Evolutionary conservation across 495 filamentous ascomycete genomes (phyloP).

Genomic region (Penicillium angulare): DNA sequence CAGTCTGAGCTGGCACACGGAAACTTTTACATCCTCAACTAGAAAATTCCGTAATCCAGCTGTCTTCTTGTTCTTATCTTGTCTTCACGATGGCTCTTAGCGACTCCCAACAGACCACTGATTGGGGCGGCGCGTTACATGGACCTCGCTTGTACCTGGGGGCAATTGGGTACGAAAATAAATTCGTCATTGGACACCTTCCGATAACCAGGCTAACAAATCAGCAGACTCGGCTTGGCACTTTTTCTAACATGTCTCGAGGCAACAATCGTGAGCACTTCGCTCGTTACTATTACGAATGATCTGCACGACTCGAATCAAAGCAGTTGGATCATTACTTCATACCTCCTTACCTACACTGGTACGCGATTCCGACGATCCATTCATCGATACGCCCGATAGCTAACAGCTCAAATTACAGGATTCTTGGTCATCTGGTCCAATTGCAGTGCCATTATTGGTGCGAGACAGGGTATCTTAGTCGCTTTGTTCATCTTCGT

Average conservation of each 20-base stretch:
- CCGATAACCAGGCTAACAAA: background rate
- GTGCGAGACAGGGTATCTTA: slow-evolving; percentile 46
- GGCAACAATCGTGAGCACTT: slow-evolving; percentile 58
- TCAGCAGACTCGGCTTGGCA: background rate
- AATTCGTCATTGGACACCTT: no score
- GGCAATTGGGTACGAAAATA: slow-evolving; percentile 2
- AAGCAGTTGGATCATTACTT: slow-evolving; percentile 52
- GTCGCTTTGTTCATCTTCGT: slow-evolving; percentile 51
- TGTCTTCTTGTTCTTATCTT: no score
- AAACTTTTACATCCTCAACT: no score
- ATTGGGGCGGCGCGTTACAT: slow-evolving; percentile 5
- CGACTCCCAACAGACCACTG: background rate
- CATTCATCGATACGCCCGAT: background rate
- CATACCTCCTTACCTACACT: slow-evolving; percentile 54
- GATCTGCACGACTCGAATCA: slow-evolving; percentile 47
- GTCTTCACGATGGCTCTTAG: no score
- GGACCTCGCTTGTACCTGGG: slow-evolving; percentile 3
- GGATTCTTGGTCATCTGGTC: slow-evolving; percentile 57
- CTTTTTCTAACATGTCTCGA: slow-evolving; percentile 59
- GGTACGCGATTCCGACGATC: slow-evolving; percentile 17
- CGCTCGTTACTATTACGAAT: slow-evolving; percentile 53
- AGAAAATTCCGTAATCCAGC: no score
- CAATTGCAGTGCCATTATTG: slow-evolving; percentile 56
- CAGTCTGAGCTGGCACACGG: no score
- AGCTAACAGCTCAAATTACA: background rate